Conservation (phyloP, 2,329 filamentous ascomycete genomes). For the Fusarium hainanense region DNA sequence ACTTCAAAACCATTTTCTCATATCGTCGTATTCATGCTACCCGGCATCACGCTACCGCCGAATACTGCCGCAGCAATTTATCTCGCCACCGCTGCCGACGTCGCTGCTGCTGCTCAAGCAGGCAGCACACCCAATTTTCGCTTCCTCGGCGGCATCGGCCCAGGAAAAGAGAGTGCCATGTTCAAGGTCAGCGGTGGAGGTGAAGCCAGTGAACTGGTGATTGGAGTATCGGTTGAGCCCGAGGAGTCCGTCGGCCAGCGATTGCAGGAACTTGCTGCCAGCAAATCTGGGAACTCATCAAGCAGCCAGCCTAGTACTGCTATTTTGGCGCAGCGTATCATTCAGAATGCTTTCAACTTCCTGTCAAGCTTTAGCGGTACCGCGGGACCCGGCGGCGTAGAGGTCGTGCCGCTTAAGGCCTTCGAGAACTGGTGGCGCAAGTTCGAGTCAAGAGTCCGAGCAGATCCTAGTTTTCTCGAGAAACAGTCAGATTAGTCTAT, state of each 20-base stretch:
- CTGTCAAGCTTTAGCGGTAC: conserved; percentile 84
- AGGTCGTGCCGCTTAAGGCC: conserved; percentile 91
- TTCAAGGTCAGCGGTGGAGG: conserved; percentile 75
- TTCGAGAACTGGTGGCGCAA: conserved; percentile 99
- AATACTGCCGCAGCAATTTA: conserved; percentile 91
- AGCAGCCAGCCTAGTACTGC: conserved; percentile 70
- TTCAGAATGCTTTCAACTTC: conserved; percentile 97
- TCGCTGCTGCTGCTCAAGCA: conserved; percentile 53
- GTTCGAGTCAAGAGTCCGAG: conserved; percentile 87
- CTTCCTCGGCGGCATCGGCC: conserved; percentile 88
- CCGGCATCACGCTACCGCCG: conserved; percentile 76
- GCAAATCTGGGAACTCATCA: conserved; percentile 42
- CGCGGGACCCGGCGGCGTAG: conserved; percentile 70
- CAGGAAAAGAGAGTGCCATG: conserved; percentile 90
- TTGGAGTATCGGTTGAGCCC: conserved; percentile 87
- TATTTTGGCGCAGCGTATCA: conserved; percentile 89
- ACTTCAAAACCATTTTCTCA: conserved; percentile 74
- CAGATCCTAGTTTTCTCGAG: conserved; percentile 90
- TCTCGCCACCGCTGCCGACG: conserved; percentile 67
- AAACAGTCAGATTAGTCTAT: conserved; percentile 54
- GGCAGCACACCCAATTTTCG: conserved; percentile 71
- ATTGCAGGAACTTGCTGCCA: conserved; percentile 67
- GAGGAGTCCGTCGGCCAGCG: conserved; percentile 76
- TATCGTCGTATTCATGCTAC: conserved; percentile 89
- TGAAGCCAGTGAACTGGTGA: conserved; percentile 64